phyloP scores from a whole-genome alignment of 2,329 filamentous ascomycete species.

The Fusarium robinianum region DNA sequence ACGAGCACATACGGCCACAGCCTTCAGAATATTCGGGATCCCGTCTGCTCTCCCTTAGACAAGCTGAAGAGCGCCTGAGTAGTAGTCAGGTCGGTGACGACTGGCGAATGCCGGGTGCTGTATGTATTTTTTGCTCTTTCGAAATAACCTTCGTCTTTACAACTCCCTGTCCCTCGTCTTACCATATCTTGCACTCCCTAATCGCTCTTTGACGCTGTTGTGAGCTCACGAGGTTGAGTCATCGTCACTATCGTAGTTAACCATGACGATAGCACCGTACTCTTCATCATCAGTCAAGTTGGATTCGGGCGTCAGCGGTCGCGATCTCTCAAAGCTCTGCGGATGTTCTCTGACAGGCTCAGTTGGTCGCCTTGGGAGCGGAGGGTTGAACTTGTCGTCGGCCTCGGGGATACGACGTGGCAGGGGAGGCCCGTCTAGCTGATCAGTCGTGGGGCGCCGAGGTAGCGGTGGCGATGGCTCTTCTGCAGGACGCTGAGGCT shows the following conservation, averaged over 20 bases:
- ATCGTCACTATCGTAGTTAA: conserved; percentile 42
- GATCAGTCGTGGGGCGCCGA: conserved; percentile 15
- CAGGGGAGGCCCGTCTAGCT: conserved; percentile 13
- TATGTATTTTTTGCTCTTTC: no score
- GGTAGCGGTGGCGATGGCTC: conserved; percentile 17
- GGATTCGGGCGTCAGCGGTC: conserved; percentile 35
- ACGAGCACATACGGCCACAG: conserved; percentile 3
- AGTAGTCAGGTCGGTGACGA: conserved; percentile 7
- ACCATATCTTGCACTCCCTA: no score
- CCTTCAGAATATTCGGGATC: conserved; percentile 2
- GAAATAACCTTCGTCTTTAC: no score
- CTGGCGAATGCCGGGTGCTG: conserved; percentile 9
- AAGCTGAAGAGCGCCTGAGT: conserved; percentile 8
- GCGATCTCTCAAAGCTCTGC: conserved; percentile 10
- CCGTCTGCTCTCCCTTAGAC: conserved; percentile 2
- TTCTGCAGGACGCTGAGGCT: not conserved
- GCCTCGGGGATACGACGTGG: conserved; percentile 20
- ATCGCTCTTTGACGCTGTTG: no score
- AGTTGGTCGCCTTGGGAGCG: conserved; percentile 25
- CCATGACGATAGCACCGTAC: conserved; percentile 45
- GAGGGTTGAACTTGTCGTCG: conserved; percentile 15
- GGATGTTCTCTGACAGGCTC: conserved; percentile 11
- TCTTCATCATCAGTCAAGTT: conserved; percentile 43
- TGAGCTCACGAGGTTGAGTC: conserved; percentile 19
- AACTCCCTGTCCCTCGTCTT: no score